Evolutionary conservation across 2,329 filamentous ascomycete species (phyloP), one percentile per base, ranked within the genome.

Genomic region (Fusarium sambucinum): DNA sequence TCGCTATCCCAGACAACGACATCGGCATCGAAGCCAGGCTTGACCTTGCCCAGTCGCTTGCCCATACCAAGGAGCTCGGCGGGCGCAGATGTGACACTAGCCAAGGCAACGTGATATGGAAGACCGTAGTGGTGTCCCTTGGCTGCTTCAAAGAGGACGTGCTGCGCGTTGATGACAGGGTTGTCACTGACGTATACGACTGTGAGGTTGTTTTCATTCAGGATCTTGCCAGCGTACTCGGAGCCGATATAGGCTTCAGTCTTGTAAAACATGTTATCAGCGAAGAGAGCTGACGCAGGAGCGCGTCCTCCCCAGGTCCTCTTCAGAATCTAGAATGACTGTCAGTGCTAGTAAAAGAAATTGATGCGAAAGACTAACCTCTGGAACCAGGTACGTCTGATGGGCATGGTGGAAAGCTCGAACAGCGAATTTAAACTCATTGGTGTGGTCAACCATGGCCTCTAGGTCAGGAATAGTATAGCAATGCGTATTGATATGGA

Each of bases 251-350:
- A 90, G 0, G 89, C 80, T 77, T 92, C 90, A 2, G 85, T 82
- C 77, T 92, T 91, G 83, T 91, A 92, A 75, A 86, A 90, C 87
- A 91, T 91, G 74, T 89, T 90, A 73, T 92, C 89, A 12, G 90
- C 89, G 70, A 92, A 92, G 5, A 91, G 79, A n/a, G 86, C 89
- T 17, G 82, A 85, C 5, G 83, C 85, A n/a, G 85, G 86, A 17
- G 85, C 76, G 1, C 81, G 81, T 14, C 81, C 83, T 16, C 86
- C 86, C 78, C 82, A 88, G 1, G 84, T 84, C 48, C 86, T 82
- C 71, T 87, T 87, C 5, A 89, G 79, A 27, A 88, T 85, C 82
- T 84, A 29, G 5, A 14, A 6, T 0, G 12, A 2, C 3, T 6
- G 29, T 72, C 64, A 72, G 64, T 17, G 30, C 6, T 16, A 21